A percentile compares a stretch with the other conserved stretches of the same genome.
phyloP scores from a whole-genome alignment of 2,329 filamentous ascomycete genomes.

The Fusarium sp. region DNA sequence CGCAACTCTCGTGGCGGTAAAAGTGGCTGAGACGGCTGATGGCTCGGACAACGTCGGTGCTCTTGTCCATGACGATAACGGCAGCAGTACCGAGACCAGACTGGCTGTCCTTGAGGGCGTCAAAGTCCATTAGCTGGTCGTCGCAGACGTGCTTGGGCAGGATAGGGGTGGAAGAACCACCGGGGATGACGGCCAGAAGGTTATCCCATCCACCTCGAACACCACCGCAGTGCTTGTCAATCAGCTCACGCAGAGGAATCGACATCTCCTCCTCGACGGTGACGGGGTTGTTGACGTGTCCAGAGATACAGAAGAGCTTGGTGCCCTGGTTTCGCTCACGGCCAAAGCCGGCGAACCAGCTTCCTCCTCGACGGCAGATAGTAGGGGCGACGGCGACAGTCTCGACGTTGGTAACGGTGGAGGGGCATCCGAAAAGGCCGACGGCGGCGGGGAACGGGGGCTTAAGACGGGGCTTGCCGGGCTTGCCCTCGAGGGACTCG shows the following conservation, averaged over 20 bases:
- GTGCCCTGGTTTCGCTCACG: constrained; percentile 96
- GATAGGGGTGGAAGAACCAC: constrained; percentile 95
- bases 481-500: constrained; percentile 97
- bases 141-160: constrained; percentile 90
- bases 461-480: constrained; percentile 97
- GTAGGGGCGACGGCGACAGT: constrained; percentile 95
- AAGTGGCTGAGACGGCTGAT: constrained; percentile 94
- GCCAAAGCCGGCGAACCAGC: constrained; percentile 93
- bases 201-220: constrained; percentile 98
- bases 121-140: constrained; percentile 98
- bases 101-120: constrained; percentile 96
- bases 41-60: constrained; percentile 90
- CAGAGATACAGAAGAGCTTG: constrained; percentile 98
- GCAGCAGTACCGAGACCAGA: constrained; percentile 96
- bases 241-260: constrained; percentile 92
- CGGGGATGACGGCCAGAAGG: constrained; percentile 91
- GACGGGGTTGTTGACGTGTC: constrained; percentile 97
- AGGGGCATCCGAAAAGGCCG: constrained; percentile 96
- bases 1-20: constrained; percentile 98
- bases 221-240: constrained; percentile 97
- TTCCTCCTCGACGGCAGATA: constrained; percentile 89
- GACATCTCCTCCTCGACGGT: constrained; percentile 99
- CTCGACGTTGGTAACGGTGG: constrained; percentile 97
- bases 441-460: constrained; percentile 97
- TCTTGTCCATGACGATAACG: constrained; percentile 99